Evolutionary conservation across 1,139 yeast species (phyloP).

Genomic region (Kluyveromyces sp.): DNA sequence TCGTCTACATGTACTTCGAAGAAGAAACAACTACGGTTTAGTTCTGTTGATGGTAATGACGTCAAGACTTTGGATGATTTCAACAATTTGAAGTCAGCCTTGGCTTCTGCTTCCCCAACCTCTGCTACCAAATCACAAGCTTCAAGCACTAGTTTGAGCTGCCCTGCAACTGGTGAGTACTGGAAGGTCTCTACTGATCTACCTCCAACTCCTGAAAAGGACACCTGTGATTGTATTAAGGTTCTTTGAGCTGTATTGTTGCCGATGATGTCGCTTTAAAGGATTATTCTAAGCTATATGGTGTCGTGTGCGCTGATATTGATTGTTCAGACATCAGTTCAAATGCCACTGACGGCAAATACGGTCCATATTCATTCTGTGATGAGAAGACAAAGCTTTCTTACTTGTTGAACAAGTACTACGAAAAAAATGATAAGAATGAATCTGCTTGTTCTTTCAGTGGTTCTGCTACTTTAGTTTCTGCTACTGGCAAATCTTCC

Average conservation of each 20-base stretch:
- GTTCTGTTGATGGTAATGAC: constrained; percentile 48
- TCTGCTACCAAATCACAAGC: constrained; percentile 45
- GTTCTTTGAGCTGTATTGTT: constrained; percentile 48
- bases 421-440: constrained; percentile 39
- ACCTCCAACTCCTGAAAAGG: constrained; percentile 69
- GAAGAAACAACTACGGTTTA: constrained; percentile 70
- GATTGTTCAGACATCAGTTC: constrained; percentile 48
- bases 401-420: constrained; percentile 59
- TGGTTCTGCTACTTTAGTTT: constrained; percentile 51
- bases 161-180: constrained; percentile 44
- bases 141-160: constrained; percentile 37
- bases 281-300: constrained; percentile 51
- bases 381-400: constrained; percentile 53
- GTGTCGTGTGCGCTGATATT: constrained; percentile 46
- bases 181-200: constrained; percentile 58
- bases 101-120: constrained; percentile 52
- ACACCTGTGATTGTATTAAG: constrained; percentile 56
- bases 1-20: constrained; percentile 74
- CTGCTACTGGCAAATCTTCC: constrained; percentile 47
- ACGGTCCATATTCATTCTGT: constrained; percentile 64
- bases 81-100: constrained; percentile 42
- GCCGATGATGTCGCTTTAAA: constrained; percentile 39
- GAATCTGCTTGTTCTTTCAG: constrained; percentile 56
- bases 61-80: constrained; percentile 56
- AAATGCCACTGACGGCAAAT: constrained; percentile 54